Conservation (phyloP, 495 filamentous ascomycete genomes). For the Copromyces sp. region DNA sequence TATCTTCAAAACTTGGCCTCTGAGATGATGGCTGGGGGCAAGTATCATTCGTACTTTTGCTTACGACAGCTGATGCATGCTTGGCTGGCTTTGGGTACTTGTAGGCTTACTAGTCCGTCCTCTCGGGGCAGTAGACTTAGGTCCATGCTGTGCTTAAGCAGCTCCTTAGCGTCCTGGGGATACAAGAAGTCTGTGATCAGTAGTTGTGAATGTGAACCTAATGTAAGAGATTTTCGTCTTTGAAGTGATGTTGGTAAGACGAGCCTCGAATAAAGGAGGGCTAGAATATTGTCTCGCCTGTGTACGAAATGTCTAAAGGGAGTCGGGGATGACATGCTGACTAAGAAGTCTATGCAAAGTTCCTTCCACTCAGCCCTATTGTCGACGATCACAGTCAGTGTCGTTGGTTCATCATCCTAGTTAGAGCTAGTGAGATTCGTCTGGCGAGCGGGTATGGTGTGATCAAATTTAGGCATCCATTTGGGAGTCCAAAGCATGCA, state of each 20-base stretch:
- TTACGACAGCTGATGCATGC: constrained; percentile 22
- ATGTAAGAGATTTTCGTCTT: neutral
- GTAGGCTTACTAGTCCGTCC: neutral
- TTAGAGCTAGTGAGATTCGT: neutral
- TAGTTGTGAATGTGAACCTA: neutral
- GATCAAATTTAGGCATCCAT: neutral
- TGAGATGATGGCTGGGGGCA: neutral
- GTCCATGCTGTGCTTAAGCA: neutral
- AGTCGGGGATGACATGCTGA: neutral
- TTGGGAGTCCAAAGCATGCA: neutral
- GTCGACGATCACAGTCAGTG: neutral
- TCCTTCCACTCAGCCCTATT: neutral
- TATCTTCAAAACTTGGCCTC: neutral
- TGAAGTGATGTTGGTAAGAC: neutral
- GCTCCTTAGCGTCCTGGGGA: neutral
- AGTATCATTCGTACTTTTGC: constrained; percentile 25
- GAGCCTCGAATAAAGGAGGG: neutral
- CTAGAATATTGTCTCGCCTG: neutral
- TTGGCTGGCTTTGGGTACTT: constrained; percentile 11
- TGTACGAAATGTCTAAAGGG: neutral
- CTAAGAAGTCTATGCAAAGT: neutral
- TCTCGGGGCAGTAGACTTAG: neutral
- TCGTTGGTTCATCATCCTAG: neutral
- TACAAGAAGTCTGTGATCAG: neutral
- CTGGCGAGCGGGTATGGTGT: neutral